These are phyloP conservation scores for Vigna mungo DNA, from an alignment of 306 rosid species.

Conservation along the genomic window DNA sequence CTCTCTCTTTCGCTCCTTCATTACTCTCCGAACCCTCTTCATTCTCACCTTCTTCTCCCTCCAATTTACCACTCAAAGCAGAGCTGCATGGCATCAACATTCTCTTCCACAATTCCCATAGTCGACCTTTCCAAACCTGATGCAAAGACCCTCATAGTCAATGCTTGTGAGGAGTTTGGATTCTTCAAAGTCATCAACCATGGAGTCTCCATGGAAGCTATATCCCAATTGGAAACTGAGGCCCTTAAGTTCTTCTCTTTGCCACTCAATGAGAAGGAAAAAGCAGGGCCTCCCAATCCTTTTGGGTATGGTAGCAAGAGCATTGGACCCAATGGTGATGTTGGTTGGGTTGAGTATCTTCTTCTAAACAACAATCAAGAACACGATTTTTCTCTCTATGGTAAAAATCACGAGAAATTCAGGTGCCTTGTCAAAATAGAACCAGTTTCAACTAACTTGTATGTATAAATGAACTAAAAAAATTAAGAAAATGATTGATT, in stretches of 20 bases:
- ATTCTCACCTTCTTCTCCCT: neutral
- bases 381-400: conserved; percentile 50
- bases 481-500: neutral
- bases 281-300: conserved; percentile 73
- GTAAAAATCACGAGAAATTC: conserved; percentile 59
- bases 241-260: conserved; percentile 82
- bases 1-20: conserved; percentile 5
- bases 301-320: conserved; percentile 82
- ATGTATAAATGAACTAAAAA: neutral
- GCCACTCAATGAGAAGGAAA: conserved; percentile 71
- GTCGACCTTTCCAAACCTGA: conserved; percentile 87
- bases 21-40: neutral
- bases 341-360: conserved; percentile 97
- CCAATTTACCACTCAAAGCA: neutral
- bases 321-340: conserved; percentile 78
- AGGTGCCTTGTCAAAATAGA: conserved; percentile 53
- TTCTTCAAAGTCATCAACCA: conserved; percentile 90
- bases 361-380: conserved; percentile 66
- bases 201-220: conserved; percentile 85
- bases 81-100: conserved; percentile 52
- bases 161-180: conserved; percentile 90
- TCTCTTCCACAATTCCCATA: conserved; percentile 63
- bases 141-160: conserved; percentile 72
- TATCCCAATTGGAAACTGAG: conserved; percentile 69
- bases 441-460: neutral